phyloP scores from a whole-genome alignment of 805 yeast species.

The Saccharomycopsis sp. region DNA sequence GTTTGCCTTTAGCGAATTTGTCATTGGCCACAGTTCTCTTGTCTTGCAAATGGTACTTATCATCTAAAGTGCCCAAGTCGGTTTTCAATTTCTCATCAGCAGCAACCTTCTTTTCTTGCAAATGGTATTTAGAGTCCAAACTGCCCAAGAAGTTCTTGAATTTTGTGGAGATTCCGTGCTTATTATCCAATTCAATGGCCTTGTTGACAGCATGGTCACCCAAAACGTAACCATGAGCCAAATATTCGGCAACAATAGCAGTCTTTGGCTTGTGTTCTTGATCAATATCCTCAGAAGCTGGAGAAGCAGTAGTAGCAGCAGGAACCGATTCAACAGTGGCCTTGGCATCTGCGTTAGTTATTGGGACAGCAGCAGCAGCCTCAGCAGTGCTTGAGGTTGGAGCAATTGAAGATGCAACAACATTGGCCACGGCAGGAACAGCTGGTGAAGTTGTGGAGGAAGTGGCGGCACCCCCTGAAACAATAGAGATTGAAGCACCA shows the following conservation, averaged over 20 bases:
- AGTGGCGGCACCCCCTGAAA: conserved; percentile 25
- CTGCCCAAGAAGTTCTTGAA: conserved; percentile 50
- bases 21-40: conserved; percentile 36
- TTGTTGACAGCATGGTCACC: conserved; percentile 54
- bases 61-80: conserved; percentile 23
- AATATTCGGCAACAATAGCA: conserved; percentile 68
- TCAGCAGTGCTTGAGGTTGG: conserved; percentile 15
- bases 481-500: conserved; percentile 40
- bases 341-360: not conserved
- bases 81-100: not conserved
- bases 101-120: conserved; percentile 45
- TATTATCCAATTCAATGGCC: conserved; percentile 57
- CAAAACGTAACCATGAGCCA: conserved; percentile 65
- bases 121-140: conserved; percentile 56
- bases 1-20: conserved; percentile 34
- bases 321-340: not conserved
- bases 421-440: conserved; percentile 5
- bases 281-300: conserved; percentile 20
- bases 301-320: not conserved
- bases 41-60: conserved; percentile 27
- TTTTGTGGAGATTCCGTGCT: conserved; percentile 51
- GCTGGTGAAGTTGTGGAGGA: conserved; percentile 18
- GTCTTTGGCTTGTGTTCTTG: conserved; percentile 77
- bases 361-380: conserved; percentile 1
- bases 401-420: conserved; percentile 12